Evolutionary conservation across 768 basidiomycete genomes (phyloP).

Genomic region (Xerocomellus amylosporus): DNA sequence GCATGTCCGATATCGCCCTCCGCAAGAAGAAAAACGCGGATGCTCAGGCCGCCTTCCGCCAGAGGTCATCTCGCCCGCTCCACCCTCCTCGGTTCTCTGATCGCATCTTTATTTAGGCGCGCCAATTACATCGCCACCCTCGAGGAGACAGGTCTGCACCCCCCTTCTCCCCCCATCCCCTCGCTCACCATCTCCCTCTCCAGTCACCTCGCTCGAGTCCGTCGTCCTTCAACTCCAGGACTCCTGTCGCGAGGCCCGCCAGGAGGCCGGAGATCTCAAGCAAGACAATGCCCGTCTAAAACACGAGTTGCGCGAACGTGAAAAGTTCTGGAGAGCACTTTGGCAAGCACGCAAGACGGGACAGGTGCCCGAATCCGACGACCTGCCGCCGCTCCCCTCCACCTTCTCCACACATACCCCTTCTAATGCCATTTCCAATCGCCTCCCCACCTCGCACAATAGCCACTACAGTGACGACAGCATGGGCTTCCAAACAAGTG

Average conservation of each 20-base stretch:
- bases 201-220: constrained; percentile 81
- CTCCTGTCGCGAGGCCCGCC: constrained; percentile 65
- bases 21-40: constrained; percentile 89
- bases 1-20: constrained; percentile 64
- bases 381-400: constrained; percentile 49
- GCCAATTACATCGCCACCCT: constrained; percentile 87
- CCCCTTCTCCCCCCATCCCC: background rate
- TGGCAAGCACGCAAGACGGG: constrained; percentile 63
- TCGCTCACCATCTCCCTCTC: constrained; percentile 17
- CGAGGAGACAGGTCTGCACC: constrained; percentile 65
- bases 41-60: constrained; percentile 83
- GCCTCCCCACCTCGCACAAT: constrained; percentile 39
- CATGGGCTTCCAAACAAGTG: constrained; percentile 49
- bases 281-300: constrained; percentile 65
- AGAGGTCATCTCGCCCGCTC: constrained; percentile 38
- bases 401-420: constrained; percentile 38
- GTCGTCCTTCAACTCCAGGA: constrained; percentile 83
- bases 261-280: constrained; percentile 58
- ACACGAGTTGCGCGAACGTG: constrained; percentile 66
- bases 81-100: constrained; percentile 15
- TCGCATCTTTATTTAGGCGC: constrained; percentile 37
- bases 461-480: constrained; percentile 38
- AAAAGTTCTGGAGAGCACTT: constrained; percentile 69
- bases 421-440: constrained; percentile 31
- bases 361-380: constrained; percentile 50